A percentile compares a stretch with the other conserved stretches of the same genome.
phyloP scores from a whole-genome alignment of 345 rosid species.

The Citrus sinensis region DNA sequence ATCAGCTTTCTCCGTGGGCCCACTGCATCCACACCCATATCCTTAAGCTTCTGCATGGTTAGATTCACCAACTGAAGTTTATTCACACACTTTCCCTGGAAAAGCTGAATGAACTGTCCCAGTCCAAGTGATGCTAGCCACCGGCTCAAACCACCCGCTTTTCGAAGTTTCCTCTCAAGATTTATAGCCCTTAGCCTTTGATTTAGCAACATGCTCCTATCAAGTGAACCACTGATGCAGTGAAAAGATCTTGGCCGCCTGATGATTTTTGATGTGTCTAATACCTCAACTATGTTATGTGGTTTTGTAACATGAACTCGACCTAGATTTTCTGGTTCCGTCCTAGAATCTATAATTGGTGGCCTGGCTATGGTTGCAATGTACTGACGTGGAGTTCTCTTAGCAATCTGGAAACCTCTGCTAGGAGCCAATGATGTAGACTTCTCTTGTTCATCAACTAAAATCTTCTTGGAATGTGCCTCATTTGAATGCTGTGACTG shows the following conservation, averaged over 20 bases:
- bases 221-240: constrained; percentile 32
- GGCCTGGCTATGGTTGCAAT: constrained; percentile 15
- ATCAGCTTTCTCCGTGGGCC: constrained; percentile 94
- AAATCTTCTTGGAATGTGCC: constrained; percentile 14
- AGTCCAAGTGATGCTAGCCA: constrained; percentile 82
- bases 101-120: constrained; percentile 68
- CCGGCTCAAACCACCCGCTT: constrained; percentile 71
- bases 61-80: constrained; percentile 77
- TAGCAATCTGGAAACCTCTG: constrained; percentile 14
- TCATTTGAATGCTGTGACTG: constrained; percentile 19
- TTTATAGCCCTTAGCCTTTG: constrained; percentile 64
- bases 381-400: constrained; percentile 19
- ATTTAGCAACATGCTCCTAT: constrained; percentile 33
- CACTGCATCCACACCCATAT: constrained; percentile 91
- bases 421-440: constrained; percentile 12
- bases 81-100: constrained; percentile 48
- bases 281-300: constrained; percentile 19
- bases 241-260: constrained; percentile 35
- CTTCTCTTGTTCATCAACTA: constrained; percentile 38
- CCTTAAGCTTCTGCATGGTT: constrained; percentile 91
- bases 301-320: constrained; percentile 4
- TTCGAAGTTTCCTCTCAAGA: constrained; percentile 73
- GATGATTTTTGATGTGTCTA: constrained; percentile 26
- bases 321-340: constrained; percentile 16
- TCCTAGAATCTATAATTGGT: constrained; percentile 15